Evolutionary conservation across 768 basidiomycete species (phyloP).

Genomic region (Phanerochaete sordida): DNA sequence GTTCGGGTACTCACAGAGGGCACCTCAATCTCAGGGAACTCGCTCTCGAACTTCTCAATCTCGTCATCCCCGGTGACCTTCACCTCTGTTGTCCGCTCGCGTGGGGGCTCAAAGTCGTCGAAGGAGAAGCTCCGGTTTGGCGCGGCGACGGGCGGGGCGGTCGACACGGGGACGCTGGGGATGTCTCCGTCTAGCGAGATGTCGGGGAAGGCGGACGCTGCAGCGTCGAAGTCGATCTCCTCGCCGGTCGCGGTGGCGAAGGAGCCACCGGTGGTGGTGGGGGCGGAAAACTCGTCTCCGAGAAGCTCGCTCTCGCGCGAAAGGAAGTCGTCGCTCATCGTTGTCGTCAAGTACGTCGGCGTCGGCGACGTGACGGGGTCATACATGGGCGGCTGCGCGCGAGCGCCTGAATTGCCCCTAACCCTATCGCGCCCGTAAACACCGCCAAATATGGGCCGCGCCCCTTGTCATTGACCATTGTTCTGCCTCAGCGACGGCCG

Average conservation of each 20-base stretch:
- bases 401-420: neutral
- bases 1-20: constrained; percentile 30
- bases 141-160: constrained; percentile 25
- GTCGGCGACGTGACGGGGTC: too few relatives aligned
- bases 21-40: constrained; percentile 79
- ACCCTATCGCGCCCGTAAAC: neutral
- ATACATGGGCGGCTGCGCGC: neutral
- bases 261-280: constrained; percentile 25
- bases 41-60: constrained; percentile 79
- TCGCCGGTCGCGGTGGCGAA: constrained; percentile 34
- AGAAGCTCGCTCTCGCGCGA: constrained; percentile 31
- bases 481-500: neutral
- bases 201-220: constrained; percentile 83
- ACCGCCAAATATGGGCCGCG: neutral
- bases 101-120: constrained; percentile 54
- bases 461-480: neutral
- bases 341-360: constrained; percentile 13
- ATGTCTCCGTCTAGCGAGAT: constrained; percentile 75
- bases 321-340: constrained; percentile 31
- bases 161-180: constrained; percentile 29
- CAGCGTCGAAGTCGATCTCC: constrained; percentile 78
- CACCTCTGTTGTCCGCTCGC: constrained; percentile 45
- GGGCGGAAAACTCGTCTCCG: constrained; percentile 27
- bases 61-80: constrained; percentile 85
- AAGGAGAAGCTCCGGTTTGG: constrained; percentile 51